Evolutionary conservation across 106 monocot genomes (phyloP).

Genomic region (Platanthera zijinensis): DNA sequence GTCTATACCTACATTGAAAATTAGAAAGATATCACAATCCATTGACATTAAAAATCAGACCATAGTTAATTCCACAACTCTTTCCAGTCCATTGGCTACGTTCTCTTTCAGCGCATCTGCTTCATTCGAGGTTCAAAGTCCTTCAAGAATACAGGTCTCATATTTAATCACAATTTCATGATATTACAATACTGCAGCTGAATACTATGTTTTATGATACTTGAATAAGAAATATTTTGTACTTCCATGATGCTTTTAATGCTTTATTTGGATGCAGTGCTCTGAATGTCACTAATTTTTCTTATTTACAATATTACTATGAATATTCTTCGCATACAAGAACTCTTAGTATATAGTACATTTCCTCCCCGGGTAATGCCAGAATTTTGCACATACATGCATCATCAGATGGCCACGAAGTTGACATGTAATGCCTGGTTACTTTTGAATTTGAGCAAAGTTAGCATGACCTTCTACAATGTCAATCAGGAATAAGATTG

Average conservation of each 20-base stretch:
- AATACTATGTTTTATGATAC: background rate
- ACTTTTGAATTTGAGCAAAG: too few relatives aligned
- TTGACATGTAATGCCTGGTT: too few relatives aligned
- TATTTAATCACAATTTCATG: background rate
- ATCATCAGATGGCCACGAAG: too few relatives aligned
- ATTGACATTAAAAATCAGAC: slow-evolving; percentile 49
- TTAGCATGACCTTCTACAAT: too few relatives aligned
- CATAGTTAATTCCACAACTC: slow-evolving; percentile 50
- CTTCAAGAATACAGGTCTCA: slow-evolving; percentile 79
- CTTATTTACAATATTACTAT: too few relatives aligned
- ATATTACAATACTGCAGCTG: background rate
- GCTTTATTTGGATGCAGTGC: background rate
- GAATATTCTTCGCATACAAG: background rate
- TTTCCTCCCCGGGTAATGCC: too few relatives aligned
- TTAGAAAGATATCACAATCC: slow-evolving; percentile 74
- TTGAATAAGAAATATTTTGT: background rate
- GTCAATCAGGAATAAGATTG: too few relatives aligned
- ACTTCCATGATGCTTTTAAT: background rate
- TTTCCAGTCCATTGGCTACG: slow-evolving; percentile 55
- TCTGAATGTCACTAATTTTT: background rate
- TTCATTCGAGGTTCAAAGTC: slow-evolving; percentile 79
- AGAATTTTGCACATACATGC: too few relatives aligned
- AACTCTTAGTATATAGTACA: background rate
- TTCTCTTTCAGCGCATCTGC: slow-evolving; percentile 78
- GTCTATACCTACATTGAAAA: slow-evolving; percentile 49